phyloP scores from a whole-genome alignment of 176 grass and related monocot genomes.

The Phragmites australis region DNA sequence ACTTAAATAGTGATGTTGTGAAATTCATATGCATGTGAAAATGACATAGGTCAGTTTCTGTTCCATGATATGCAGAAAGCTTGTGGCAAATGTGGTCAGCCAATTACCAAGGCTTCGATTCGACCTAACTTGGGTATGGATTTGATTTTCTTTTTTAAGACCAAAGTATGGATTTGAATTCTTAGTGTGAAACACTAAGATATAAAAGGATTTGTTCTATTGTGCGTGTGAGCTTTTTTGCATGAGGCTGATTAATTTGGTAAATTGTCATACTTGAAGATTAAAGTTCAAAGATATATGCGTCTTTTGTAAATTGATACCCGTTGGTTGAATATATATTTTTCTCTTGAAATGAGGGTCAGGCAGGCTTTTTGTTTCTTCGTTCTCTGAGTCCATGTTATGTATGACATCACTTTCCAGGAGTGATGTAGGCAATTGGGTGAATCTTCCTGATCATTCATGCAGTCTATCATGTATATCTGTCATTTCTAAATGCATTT shows the following conservation, averaged over 20 bases:
- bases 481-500: neutral
- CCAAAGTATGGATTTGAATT: conserved; percentile 45
- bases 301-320: neutral
- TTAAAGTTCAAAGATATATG: neutral
- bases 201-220: neutral
- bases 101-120: conserved; percentile 55
- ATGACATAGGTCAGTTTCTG: conserved; percentile 10
- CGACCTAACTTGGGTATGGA: conserved; percentile 74
- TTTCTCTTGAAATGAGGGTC: no score
- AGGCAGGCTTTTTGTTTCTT: neutral
- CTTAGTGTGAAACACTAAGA: neutral
- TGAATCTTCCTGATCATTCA: neutral
- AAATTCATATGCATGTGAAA: conserved; percentile 29
- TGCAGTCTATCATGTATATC: neutral
- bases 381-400: neutral
- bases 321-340: neutral
- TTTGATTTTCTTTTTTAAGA: no score
- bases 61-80: conserved; percentile 67
- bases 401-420: neutral
- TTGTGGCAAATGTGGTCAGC: conserved; percentile 70
- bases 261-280: neutral
- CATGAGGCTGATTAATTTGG: neutral
- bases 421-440: neutral
- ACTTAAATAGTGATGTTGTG: neutral
- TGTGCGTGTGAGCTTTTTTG: neutral